Evolutionary conservation across 2,329 filamentous ascomycete species (phyloP), one percentile per base, ranked within the genome.

Genomic region (Keithomyces neogunnii): DNA sequence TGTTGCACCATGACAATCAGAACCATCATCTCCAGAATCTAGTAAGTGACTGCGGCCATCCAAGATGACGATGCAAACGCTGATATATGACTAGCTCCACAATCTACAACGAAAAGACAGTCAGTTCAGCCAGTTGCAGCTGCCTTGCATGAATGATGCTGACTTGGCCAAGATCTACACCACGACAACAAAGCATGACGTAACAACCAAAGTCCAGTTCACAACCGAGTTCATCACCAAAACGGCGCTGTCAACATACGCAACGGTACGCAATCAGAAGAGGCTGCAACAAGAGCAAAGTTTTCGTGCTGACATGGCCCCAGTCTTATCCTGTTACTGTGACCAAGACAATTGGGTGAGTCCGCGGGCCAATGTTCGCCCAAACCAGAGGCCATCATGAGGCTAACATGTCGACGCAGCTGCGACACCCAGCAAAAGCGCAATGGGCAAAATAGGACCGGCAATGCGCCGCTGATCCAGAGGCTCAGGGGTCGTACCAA

Each of bases 301-400:
- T n/a, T 19, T 19, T 19, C 19, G 19, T 50, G 29, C 49, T 52
- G 38, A 56, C 33, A n/a, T 30, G 19, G 7, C 7, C n/a, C 28
- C 5, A 61, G 59, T 60, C 60, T 4, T 59, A 55, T 33, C 57
- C 58, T 3, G 49, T 61, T n/a, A 60, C 59, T 7, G 46, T 59
- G 1, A 62, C 59, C 8, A 48, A 47, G 19, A 32, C 47, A 19
- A 35, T 47, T 35, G 56, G 50, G 57, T 59, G 46, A 49, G 57
- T 53, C 19, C 19, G 19, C 19, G 19, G 19, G 19, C 19, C 19
- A 19, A 19, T 19, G 19, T 19, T 19, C 19, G 19, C 19, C 19
- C 19, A 19, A 19, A 19, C 19, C 19, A 19, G 19, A 19, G 19
- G 19, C 19, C 19, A 19, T 19, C 19, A 19, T 19, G 19, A 19